Conservation (phyloP, 2,329 filamentous ascomycete species). For the Fusarium sp. region DNA sequence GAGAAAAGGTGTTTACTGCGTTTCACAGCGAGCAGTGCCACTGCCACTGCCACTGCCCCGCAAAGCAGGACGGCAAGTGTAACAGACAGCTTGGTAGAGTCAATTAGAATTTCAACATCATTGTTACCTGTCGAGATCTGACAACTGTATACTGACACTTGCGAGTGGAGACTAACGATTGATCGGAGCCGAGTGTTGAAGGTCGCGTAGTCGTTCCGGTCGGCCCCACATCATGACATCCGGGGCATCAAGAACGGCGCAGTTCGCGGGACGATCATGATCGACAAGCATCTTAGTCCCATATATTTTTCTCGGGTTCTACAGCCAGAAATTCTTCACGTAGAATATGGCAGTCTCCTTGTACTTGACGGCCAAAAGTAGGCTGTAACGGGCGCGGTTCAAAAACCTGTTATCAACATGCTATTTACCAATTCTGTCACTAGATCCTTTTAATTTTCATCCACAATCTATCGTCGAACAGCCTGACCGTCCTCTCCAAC, state of each 20-base stretch:
- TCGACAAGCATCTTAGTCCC: no score
- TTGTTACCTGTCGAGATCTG: neutral
- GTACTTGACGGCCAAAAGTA: no score
- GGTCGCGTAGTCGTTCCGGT: neutral
- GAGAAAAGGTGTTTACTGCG: neutral
- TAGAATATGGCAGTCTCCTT: neutral
- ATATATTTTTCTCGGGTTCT: no score
- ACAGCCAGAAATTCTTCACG: no score
- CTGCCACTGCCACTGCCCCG: slow-evolving; percentile 17
- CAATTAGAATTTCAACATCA: no score
- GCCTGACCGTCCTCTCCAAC: slow-evolving; percentile 76
- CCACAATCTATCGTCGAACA: slow-evolving; percentile 51
- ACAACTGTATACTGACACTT: neutral
- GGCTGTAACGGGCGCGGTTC: neutral
- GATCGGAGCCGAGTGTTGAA: slow-evolving; percentile 1
- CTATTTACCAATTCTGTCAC: slow-evolving; percentile 13
- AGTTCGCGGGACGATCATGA: neutral
- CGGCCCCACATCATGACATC: slow-evolving; percentile 25
- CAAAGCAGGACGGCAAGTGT: neutral
- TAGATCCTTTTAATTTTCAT: slow-evolving; percentile 8
- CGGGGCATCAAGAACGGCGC: neutral
- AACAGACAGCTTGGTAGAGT: no score
- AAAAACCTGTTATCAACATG: neutral
- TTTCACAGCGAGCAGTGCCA: slow-evolving; percentile 12
- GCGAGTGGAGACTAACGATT: slow-evolving; percentile 7